Percentiles rank a stretch among this genome's conserved stretches.
These are phyloP conservation scores for Lyophyllum shimeji DNA, from an alignment of 768 basidiomycete species.

Conservation along the genomic window DNA sequence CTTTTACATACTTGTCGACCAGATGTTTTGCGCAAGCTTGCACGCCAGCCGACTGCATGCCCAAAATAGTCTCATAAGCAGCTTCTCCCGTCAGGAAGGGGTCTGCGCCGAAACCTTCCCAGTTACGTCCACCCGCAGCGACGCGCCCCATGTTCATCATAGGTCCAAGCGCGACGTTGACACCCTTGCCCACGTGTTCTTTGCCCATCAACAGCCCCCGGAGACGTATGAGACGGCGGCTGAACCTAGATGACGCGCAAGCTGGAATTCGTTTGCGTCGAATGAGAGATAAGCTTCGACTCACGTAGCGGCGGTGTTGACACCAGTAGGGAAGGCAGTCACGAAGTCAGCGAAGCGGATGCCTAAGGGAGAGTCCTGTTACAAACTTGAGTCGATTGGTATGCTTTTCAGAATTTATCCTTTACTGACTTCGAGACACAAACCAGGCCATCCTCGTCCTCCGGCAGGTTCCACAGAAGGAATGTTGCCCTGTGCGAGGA, in stretches of 20 bases:
- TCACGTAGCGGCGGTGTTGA: conserved; percentile 82
- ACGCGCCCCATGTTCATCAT: conserved; percentile 89
- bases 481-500: conserved; percentile 49
- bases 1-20: conserved; percentile 69
- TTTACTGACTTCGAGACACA: conserved; percentile 62
- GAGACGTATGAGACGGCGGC: conserved; percentile 72
- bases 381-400: neutral
- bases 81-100: conserved; percentile 83
- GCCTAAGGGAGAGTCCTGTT: conserved; percentile 71
- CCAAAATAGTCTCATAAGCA: conserved; percentile 79
- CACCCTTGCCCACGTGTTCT: conserved; percentile 84
- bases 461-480: conserved; percentile 41
- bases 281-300: conserved; percentile 21
- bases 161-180: conserved; percentile 74
- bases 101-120: conserved; percentile 95
- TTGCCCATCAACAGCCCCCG: conserved; percentile 79
- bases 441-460: conserved; percentile 58
- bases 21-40: conserved; percentile 88
- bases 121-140: conserved; percentile 82
- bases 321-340: conserved; percentile 80
- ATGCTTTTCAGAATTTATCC: neutral
- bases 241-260: conserved; percentile 47
- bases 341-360: conserved; percentile 74
- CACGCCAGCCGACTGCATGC: conserved; percentile 76
- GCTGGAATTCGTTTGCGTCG: neutral